Evolutionary conservation across 1,284 basidiomycete genomes (phyloP), one percentile per base, ranked within the genome.

Genomic region (Pseudozyma hubeiensis): DNA sequence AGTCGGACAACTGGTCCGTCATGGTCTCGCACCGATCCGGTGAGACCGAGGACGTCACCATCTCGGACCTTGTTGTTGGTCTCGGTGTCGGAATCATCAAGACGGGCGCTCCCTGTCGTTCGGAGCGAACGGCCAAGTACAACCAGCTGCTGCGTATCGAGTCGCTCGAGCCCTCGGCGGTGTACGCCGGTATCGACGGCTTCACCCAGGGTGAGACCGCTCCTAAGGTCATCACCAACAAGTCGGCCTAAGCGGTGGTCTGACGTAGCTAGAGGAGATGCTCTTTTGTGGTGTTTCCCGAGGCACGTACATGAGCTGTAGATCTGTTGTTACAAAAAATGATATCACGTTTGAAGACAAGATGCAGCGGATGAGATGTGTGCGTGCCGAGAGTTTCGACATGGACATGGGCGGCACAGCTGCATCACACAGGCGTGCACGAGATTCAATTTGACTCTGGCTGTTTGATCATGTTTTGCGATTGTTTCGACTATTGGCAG

Each of bases 11-110:
- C 75, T 99, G 96, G 96, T 94, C 93, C 86, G 93, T 98, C 87
- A 99, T 99, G 96, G 92, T 97, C 85, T 98, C 95, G 74, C 97
- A 99, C 90, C 94, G 97, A 81, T 94, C 92, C 75, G 96, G 96
- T 85, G 95, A 98, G 78, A 85, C 84, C 46, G 82, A 85, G 82
- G 84, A 84, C 67, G 78, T 82, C 65, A 90, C 96, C 86, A 99
- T 99, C 84, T 93, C 97, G 77, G 96, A 99, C 87, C 91, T 99
- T 77, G 91, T 91, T 72, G 94, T 99, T 79, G 97, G 92, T 64
- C 93, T 98, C 80, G 93, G 93, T 77, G 89, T 89, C 62, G 95
- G 95, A 79, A 92, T 97, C 87, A 97, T 97, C 90, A 98, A 99
- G 91, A 96, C 96, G 60, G 96, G 96, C 88, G 94, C 94, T 48